Base-by-base conservation (phyloP, 352 stramenopile species). In the Thalassiosira hispida region DNA sequence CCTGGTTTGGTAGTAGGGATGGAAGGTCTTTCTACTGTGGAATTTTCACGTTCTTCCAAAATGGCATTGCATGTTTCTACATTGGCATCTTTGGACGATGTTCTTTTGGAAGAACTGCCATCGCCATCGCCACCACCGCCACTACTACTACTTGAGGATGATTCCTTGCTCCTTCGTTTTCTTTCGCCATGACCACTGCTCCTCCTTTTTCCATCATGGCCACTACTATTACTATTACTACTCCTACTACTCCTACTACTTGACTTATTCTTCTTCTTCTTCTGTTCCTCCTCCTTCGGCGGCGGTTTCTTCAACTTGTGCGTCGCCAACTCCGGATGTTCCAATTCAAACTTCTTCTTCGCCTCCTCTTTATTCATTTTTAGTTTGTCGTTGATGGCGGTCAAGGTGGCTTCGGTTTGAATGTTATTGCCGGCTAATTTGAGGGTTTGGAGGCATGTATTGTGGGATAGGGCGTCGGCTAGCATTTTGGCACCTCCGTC, bases 401-500 rank as follows among this genome's bases (percentile, higher is more conserved):
- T 53, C 16, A 73, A 18, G 20, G 51, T 73, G 20, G 49, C 49
- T 42, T 49, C 31, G 0, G 49, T 57, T 22, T 70, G n/a, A 25
- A 65, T 65, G 31, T 64, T 65, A 29, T 73, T 73, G n/a, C 65
- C 65, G n/a, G 53, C 33, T n/a, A 73, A 42, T 55, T 73, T 73
- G 1, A 87, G 33, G 9, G 65, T 78, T 46, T 73, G 57, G 5
- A 87, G 33, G 0, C 23, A 68, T 12, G 20, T 22, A 68, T 87
- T 87, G 12, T 74, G 23, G 8, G 14, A 14, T 6, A 87, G 44
- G 25, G 80, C 66, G 31, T 77, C 53, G n/a, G 70, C 75, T n/a
- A 87, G 47, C 53, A 52, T 47, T 46, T 57, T 66, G 0, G 65
- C 80, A 18, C 80, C 80, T 14, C 12, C 27, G 38, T 62, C 57